Percentiles rank a stretch among this genome's conserved stretches.
phyloP scores from a whole-genome alignment of 176 grass and related monocot species.

The Rhynchospora breviuscula region DNA sequence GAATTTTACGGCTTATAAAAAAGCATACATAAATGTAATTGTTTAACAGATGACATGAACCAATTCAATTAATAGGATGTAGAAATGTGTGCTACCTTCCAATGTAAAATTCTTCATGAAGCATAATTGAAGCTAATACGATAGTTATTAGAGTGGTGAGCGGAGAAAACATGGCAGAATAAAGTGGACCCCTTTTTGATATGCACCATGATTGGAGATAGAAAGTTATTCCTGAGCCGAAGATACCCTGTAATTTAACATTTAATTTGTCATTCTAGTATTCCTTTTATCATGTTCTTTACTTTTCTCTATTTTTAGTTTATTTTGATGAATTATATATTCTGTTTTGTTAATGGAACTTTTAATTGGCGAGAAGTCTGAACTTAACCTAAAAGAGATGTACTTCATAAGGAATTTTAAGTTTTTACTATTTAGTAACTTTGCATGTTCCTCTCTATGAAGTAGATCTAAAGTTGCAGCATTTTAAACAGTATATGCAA shows the following conservation, averaged over 20 bases:
- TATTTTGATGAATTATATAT: background rate
- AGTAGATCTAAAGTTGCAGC: no score
- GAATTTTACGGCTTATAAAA: no score
- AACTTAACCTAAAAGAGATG: no score
- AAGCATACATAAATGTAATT: background rate
- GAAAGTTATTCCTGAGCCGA: slow-evolving; percentile 50
- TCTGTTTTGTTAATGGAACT: background rate
- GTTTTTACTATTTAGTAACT: no score
- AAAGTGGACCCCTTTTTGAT: slow-evolving; percentile 49
- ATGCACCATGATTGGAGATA: slow-evolving; percentile 64
- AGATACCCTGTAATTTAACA: slow-evolving; percentile 34
- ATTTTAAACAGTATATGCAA: no score
- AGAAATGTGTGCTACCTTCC: slow-evolving; percentile 40
- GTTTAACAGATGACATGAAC: background rate
- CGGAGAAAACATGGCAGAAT: slow-evolving; percentile 51
- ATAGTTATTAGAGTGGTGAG: slow-evolving; percentile 45
- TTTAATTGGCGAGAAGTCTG: no score
- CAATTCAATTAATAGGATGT: background rate
- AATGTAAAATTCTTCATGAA: slow-evolving; percentile 43
- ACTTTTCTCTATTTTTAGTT: background rate
- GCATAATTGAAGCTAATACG: slow-evolving; percentile 26
- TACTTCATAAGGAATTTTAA: no score
- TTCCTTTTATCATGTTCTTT: background rate
- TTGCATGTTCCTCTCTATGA: no score
- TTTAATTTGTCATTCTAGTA: no score